Evolutionary conservation across 805 yeast species (phyloP).

Genomic region (Starmera pachycereana): DNA sequence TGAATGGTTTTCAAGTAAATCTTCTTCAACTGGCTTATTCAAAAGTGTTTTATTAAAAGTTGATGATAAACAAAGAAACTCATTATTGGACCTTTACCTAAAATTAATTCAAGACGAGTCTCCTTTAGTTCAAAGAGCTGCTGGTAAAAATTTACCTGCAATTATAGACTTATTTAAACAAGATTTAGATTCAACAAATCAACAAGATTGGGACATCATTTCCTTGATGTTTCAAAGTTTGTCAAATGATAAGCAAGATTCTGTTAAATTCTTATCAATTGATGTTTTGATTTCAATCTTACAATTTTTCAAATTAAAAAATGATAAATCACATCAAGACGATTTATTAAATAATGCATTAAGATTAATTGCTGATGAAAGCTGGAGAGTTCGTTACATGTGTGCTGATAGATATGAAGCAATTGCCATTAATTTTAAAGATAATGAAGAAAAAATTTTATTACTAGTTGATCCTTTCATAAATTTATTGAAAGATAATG

Average conservation of each 20-base stretch:
- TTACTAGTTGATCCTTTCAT: constrained; percentile 53
- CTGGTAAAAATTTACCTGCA: constrained; percentile 75
- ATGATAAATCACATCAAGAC: constrained; percentile 48
- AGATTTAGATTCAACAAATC: constrained; percentile 33
- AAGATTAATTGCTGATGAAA: constrained; percentile 72
- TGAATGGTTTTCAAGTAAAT: constrained; percentile 90
- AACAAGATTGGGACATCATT: constrained; percentile 66
- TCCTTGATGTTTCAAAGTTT: constrained; percentile 74
- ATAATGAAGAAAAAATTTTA: constrained; percentile 41
- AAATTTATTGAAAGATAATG: constrained; percentile 76
- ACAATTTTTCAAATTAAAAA: constrained; percentile 48
- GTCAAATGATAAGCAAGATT: constrained; percentile 83
- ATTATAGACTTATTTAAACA: constrained; percentile 52
- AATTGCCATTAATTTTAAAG: constrained; percentile 55
- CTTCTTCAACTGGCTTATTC: constrained; percentile 85
- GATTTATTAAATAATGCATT: constrained; percentile 58
- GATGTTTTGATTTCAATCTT: constrained; percentile 81
- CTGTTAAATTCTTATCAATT: constrained; percentile 83
- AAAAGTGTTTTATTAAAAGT: constrained; percentile 57
- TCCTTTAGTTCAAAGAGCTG: constrained; percentile 96
- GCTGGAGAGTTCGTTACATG: constrained; percentile 98
- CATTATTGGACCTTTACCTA: constrained; percentile 54
- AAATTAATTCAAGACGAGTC: constrained; percentile 81
- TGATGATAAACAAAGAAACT: constrained; percentile 42
- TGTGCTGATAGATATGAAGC: constrained; percentile 88